phyloP scores from a whole-genome alignment of 2,329 filamentous ascomycete species.

The Simplicillium sp. region DNA sequence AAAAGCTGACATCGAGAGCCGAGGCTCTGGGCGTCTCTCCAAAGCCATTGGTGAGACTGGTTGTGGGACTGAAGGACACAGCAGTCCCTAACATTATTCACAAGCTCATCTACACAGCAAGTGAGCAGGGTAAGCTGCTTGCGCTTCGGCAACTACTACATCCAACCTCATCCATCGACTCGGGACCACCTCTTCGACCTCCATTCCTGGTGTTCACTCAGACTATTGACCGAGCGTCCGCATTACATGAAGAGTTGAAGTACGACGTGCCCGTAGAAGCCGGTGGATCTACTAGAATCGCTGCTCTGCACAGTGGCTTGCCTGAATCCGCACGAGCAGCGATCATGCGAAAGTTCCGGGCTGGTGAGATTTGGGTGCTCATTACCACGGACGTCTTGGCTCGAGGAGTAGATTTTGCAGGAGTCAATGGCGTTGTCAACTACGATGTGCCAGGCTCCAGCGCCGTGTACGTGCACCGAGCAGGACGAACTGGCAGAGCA shows the following conservation, averaged over 20 bases:
- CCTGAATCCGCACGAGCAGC: constrained; percentile 63
- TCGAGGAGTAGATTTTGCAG: constrained; percentile 87
- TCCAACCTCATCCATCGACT: constrained; percentile 49
- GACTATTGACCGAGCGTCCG: constrained; percentile 82
- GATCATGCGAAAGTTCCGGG: constrained; percentile 84
- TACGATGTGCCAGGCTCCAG: constrained; percentile 93
- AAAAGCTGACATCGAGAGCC: constrained; percentile 52
- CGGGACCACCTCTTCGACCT: constrained; percentile 59
- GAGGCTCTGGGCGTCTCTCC: constrained; percentile 22
- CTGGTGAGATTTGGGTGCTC: constrained; percentile 89
- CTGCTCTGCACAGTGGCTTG: constrained; percentile 82
- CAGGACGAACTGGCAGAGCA: constrained; percentile 81
- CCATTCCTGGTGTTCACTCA: constrained; percentile 96
- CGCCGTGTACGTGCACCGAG: constrained; percentile 86
- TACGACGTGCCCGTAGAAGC: constrained; percentile 91
- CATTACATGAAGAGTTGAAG: constrained; percentile 79
- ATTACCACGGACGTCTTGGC: constrained; percentile 93
- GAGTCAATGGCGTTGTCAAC: constrained; percentile 92
- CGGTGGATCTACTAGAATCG: constrained; percentile 74
- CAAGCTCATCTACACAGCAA: constrained; percentile 81
- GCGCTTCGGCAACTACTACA: constrained; percentile 83
- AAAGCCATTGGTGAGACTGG: constrained; percentile 64
- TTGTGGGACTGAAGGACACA: constrained; percentile 94
- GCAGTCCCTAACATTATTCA: constrained; percentile 89
- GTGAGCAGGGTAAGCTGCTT: constrained; percentile 86